These are phyloP conservation scores for Mucor sp. DNA, from an alignment of 371 early-diverging fungal species.

Conservation along the genomic window DNA sequence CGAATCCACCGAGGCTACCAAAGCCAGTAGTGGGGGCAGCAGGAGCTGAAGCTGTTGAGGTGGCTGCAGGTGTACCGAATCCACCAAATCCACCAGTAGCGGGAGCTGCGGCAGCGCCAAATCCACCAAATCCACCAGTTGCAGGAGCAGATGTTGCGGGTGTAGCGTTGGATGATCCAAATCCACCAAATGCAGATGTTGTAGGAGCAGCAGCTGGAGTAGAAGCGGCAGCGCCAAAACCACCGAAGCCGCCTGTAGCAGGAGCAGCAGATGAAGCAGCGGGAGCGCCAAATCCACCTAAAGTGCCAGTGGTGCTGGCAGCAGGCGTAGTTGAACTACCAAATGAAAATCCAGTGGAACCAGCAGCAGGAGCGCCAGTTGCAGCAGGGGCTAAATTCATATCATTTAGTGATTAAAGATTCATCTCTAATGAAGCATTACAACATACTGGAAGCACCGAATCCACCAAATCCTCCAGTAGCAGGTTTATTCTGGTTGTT, in stretches of 20 bases:
- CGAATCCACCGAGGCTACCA: slow-evolving; percentile 16
- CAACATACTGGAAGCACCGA: slow-evolving; percentile 14
- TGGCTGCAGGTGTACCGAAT: slow-evolving; percentile 20
- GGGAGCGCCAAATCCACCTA: slow-evolving; percentile 35
- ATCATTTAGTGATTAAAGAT: neutral
- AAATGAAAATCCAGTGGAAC: slow-evolving; percentile 21
- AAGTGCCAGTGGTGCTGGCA: slow-evolving; percentile 15
- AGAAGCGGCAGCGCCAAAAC: slow-evolving; percentile 12
- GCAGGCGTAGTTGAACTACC: slow-evolving; percentile 22
- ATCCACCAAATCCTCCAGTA: slow-evolving; percentile 26
- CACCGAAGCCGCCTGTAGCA: slow-evolving; percentile 28
- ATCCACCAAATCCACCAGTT: slow-evolving; percentile 11
- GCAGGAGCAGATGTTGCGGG: slow-evolving; percentile 5
- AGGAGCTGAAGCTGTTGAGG: slow-evolving; percentile 21
- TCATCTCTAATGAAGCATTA: neutral
- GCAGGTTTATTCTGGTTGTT: slow-evolving; percentile 35
- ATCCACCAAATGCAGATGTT: slow-evolving; percentile 11
- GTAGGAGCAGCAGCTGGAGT: slow-evolving; percentile 7
- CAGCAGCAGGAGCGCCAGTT: slow-evolving; percentile 29
- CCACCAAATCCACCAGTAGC: slow-evolving; percentile 27
- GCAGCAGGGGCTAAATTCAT: neutral
- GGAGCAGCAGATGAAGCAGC: slow-evolving; percentile 20
- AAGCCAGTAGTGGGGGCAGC: slow-evolving; percentile 17
- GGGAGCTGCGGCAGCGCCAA: slow-evolving; percentile 13
- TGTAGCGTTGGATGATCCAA: slow-evolving; percentile 3